A percentile compares a stretch with the other conserved stretches of the same genome.
Evolutionary conservation across 805 yeast genomes (phyloP).

Genomic region (Starmerella davenportii): DNA sequence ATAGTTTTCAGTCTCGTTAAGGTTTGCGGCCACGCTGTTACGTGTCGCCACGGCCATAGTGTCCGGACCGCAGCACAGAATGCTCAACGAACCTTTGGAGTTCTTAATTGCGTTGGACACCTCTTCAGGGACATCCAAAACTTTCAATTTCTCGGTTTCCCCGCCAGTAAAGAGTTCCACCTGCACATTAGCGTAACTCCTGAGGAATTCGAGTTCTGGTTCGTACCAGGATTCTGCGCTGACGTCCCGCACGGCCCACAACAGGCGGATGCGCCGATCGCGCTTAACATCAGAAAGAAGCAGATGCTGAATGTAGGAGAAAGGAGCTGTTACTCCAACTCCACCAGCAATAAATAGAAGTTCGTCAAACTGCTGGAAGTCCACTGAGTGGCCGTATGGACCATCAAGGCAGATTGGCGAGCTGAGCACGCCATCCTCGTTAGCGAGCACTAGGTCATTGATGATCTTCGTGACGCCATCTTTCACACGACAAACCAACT

Average conservation of each 20-base stretch:
- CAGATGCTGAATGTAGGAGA: conserved; percentile 9
- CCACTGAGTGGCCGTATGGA: conserved; percentile 44
- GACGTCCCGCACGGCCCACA: conserved; percentile 12
- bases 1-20: conserved; percentile 28
- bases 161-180: conserved; percentile 5
- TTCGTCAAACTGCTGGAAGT: conserved; percentile 33
- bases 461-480: conserved; percentile 34
- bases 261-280: background rate
- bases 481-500: conserved; percentile 21
- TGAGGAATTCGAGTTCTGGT: conserved; percentile 26
- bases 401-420: conserved; percentile 34
- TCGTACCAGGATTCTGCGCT: conserved; percentile 27
- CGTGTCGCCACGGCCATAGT: conserved; percentile 40
- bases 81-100: conserved; percentile 30
- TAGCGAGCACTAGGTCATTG: background rate
- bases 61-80: conserved; percentile 51
- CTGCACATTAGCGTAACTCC: conserved; percentile 5
- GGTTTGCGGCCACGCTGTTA: conserved; percentile 27
- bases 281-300: conserved; percentile 17
- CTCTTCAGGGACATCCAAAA: conserved; percentile 13
- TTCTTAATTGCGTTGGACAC: conserved; percentile 24
- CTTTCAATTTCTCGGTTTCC: background rate
- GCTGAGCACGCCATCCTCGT: background rate
- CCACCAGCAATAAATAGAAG: conserved; percentile 56
- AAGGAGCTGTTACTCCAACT: conserved; percentile 42